Percentiles rank a stretch among this genome's conserved stretches.
Evolutionary conservation across 2,329 filamentous ascomycete genomes (phyloP).

Genomic region (Botrytis squamosa): DNA sequence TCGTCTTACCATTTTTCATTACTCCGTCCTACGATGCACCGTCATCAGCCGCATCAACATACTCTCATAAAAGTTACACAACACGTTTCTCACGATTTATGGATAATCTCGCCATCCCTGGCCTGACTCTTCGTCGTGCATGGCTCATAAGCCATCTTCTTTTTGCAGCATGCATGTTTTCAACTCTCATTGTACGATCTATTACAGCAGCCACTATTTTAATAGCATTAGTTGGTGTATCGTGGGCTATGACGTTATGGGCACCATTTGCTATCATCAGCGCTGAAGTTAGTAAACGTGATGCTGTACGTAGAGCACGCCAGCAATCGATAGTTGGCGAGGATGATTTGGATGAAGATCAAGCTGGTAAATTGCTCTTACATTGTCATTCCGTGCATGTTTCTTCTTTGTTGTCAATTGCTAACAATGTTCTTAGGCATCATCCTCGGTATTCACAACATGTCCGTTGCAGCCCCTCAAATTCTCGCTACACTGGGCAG

Average conservation of each 20-base stretch:
- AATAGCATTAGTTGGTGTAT: conserved; percentile 79
- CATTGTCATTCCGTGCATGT: not conserved
- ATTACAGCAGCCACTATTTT: conserved; percentile 72
- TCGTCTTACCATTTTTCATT: conserved; percentile 82
- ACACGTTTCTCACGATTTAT: conserved; percentile 44
- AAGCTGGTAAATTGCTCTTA: conserved; percentile 20
- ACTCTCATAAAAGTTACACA: conserved; percentile 33
- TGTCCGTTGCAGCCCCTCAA: conserved; percentile 87
- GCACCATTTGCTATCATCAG: conserved; percentile 94
- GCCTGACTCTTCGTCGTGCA: conserved; percentile 80
- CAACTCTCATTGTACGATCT: conserved; percentile 74
- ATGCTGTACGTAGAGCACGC: conserved; percentile 59
- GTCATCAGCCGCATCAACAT: conserved; percentile 36
- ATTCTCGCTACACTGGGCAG: conserved; percentile 85
- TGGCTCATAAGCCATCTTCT: conserved; percentile 87
- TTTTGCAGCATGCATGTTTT: conserved; percentile 78
- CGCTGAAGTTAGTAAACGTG: conserved; percentile 82
- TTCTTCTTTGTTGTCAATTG: not conserved
- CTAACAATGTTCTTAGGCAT: conserved; percentile 50
- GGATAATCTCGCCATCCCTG: conserved; percentile 69
- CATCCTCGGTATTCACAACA: conserved; percentile 92
- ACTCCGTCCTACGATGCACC: conserved; percentile 67
- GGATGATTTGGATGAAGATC: conserved; percentile 26
- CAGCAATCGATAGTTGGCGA: conserved; percentile 18
- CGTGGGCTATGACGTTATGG: conserved; percentile 92